A percentile compares a stretch with the other conserved stretches of the same genome.
phyloP scores from a whole-genome alignment of 352 stramenopile genomes.

The Thalassiosira hispida region DNA sequence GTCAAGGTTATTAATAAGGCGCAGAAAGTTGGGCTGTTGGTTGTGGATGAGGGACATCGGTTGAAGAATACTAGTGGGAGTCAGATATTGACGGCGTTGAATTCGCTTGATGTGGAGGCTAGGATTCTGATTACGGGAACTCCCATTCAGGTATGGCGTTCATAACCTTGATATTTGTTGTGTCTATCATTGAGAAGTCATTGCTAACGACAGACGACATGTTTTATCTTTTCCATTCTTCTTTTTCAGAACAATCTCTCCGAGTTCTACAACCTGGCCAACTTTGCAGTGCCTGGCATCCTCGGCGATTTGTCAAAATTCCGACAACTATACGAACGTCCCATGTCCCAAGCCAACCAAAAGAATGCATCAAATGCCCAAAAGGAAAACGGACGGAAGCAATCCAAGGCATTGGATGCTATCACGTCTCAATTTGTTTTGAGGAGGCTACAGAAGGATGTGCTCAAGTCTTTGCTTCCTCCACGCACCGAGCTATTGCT shows the following conservation, averaged over 20 bases:
- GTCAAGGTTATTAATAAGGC: conserved; percentile 43
- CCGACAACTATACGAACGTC: conserved; percentile 72
- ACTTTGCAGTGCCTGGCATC: conserved; percentile 79
- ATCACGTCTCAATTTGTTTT: conserved; percentile 74
- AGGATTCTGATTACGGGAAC: conserved; percentile 81
- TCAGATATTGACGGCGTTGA: conserved; percentile 67
- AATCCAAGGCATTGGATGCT: conserved; percentile 57
- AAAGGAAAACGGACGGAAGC: conserved; percentile 41
- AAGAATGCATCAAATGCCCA: conserved; percentile 54
- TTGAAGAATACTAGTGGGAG: conserved; percentile 79
- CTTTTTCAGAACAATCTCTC: conserved; percentile 75
- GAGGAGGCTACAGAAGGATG: conserved; percentile 66
- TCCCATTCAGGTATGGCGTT: conserved; percentile 50
- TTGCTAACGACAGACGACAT: not conserved
- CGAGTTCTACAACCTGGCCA: conserved; percentile 83
- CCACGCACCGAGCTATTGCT: conserved; percentile 60
- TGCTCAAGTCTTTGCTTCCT: conserved; percentile 66
- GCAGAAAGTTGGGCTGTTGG: conserved; percentile 65
- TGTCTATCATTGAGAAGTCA: not conserved
- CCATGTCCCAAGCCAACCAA: conserved; percentile 69
- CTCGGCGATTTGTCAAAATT: conserved; percentile 74
- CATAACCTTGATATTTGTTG: not conserved
- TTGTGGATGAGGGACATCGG: conserved; percentile 85
- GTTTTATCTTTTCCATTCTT: not conserved
- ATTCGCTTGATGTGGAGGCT: conserved; percentile 52